These are phyloP conservation scores for Hymenoscyphus fructigenus DNA, from an alignment of 2,329 filamentous ascomycete genomes.

Conservation along the genomic window DNA sequence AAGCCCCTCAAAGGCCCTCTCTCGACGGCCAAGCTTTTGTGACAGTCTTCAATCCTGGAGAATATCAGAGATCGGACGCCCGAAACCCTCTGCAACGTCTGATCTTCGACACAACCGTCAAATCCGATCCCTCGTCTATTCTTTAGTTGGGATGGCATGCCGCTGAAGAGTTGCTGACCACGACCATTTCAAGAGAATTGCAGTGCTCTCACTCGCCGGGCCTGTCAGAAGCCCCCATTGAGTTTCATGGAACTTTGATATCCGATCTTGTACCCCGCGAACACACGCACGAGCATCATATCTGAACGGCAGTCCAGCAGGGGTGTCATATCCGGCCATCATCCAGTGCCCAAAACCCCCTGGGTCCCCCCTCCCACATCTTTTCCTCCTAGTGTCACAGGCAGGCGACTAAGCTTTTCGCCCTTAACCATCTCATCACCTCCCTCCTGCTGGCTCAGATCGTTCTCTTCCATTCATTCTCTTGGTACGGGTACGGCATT, in stretches of 20 bases:
- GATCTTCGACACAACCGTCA: conserved; percentile 38
- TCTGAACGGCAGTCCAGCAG: conserved; percentile 15
- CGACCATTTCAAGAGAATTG: conserved; percentile 16
- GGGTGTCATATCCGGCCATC: conserved; percentile 15
- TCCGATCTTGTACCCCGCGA: conserved; percentile 28
- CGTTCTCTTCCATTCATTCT: conserved; percentile 45
- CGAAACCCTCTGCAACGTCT: conserved; percentile 51
- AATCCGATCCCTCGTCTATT: conserved; percentile 33
- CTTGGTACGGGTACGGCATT: conserved; percentile 30
- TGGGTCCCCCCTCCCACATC: conserved; percentile 38
- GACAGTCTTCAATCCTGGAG: conserved; percentile 19
- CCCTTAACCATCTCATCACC: conserved; percentile 45
- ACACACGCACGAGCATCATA: conserved; percentile 27
- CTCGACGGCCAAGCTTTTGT: conserved; percentile 14
- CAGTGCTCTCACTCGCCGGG: not conserved
- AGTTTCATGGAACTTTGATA: conserved; percentile 31
- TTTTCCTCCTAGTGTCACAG: not conserved
- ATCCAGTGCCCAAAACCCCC: conserved; percentile 33
- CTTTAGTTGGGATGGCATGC: conserved; percentile 37
- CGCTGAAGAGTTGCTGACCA: conserved; percentile 19
- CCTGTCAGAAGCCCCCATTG: conserved; percentile 15
- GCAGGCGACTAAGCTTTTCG: conserved; percentile 43
- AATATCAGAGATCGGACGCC: conserved; percentile 21
- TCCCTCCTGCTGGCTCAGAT: conserved; percentile 61
- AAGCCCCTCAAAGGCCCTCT: conserved; percentile 8